These are phyloP conservation scores for Pleomassaria siparia DNA, from an alignment of 2,329 filamentous ascomycete genomes.

Conservation along the genomic window DNA sequence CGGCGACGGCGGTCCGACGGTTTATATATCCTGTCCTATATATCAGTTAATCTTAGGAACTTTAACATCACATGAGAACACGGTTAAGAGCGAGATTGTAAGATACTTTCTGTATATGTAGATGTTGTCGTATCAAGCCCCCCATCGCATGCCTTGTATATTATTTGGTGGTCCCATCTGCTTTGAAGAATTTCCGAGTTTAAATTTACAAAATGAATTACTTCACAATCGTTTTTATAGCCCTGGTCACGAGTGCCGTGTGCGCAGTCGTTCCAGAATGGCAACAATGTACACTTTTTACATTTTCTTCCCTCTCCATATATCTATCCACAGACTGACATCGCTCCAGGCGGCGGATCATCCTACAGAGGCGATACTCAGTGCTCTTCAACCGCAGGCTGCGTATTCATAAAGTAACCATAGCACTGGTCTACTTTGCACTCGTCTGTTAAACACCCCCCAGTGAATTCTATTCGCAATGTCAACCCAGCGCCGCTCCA, in stretches of 20 bases:
- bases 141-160: background rate
- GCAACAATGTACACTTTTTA: conserved; percentile 36
- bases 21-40: conserved; percentile 17
- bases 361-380: conserved; percentile 28
- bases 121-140: background rate
- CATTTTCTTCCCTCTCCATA: background rate
- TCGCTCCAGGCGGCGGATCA: conserved; percentile 28
- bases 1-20: conserved; percentile 34
- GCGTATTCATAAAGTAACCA: conserved; percentile 35
- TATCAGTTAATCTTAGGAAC: conserved; percentile 3
- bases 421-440: background rate
- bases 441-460: conserved; percentile 6
- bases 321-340: background rate
- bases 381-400: conserved; percentile 29
- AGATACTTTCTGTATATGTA: conserved; percentile 3
- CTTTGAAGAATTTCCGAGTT: background rate
- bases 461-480: conserved; percentile 45
- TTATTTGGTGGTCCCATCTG: background rate
- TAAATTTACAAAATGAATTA: conserved; percentile 23
- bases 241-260: conserved; percentile 24
- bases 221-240: conserved; percentile 18
- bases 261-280: conserved; percentile 31
- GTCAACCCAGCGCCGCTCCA: conserved; percentile 40
- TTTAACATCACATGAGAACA: conserved; percentile 21
- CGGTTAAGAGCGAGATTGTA: background rate